Evolutionary conservation across 345 rosid genomes (phyloP), one percentile per base, ranked within the genome.

Genomic region (Moringa oleifera): DNA sequence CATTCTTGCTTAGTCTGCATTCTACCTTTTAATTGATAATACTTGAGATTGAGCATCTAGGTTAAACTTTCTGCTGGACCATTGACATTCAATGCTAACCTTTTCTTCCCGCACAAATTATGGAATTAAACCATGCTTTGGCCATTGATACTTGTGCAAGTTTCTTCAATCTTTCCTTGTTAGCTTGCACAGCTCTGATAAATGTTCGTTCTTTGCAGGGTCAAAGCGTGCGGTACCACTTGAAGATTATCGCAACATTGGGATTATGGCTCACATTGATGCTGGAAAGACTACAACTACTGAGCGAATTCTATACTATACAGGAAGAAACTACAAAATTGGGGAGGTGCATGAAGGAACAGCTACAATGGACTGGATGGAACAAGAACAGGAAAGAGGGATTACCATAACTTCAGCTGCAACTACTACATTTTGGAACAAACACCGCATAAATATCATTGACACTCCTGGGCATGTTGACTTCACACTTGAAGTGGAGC

Each of bases 341-440:
- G 97, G 99, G 4, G 97, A 94, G 76, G 99, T 94, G 7, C 97
- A 93, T 7, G 99, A 94, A 71, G 97, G 95, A 55, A 94, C 99
- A 2, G 97, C 99, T 46, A 94, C 99, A 22, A 94, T 94, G 99
- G 99, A 94, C 70, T 94, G 99, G 97, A 94, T 94, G 97, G 99
- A 94, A 65, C 99, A 94, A 79, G 99, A 94, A 64, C 99, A 94
- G 65, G 99, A 94, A 71, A 85, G 99, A 81, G 99, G 99, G 67
- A 90, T 94, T 70, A 94, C 99, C 25, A 90, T 94, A 23, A 93
- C 99, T 20, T 90, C 99, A 10, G 99, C 97, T 24, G 99, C 97
- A 51, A 94, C 98, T 22, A 90, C 98, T 24, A 80, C 98, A 17
- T 90, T 81, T 61, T 93, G 98, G 97, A 72, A 90, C 74, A 79